phyloP scores from a whole-genome alignment of 1,284 basidiomycete genomes.

The Malassezia slooffiae region DNA sequence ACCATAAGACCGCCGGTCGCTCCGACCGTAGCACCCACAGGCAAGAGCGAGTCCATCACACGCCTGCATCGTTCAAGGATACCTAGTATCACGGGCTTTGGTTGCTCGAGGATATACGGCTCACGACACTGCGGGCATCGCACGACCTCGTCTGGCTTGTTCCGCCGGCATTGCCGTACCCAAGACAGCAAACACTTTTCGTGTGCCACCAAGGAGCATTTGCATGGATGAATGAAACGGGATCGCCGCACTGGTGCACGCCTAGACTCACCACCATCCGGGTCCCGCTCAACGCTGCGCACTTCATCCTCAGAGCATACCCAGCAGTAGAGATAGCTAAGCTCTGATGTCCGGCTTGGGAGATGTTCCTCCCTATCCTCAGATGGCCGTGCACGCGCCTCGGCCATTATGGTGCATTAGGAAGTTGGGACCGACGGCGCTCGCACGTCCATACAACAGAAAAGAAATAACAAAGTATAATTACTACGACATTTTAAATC shows the following conservation, averaged over 20 bases:
- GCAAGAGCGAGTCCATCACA: background rate
- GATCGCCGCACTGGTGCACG: slow-evolving; percentile 1
- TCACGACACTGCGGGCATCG: slow-evolving; percentile 11
- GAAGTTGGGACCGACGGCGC: too few species aligned
- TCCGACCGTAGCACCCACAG: background rate
- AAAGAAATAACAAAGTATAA: too few species aligned
- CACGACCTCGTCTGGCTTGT: slow-evolving; percentile 3
- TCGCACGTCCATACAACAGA: too few species aligned
- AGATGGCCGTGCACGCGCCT: too few species aligned
- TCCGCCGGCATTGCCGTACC: slow-evolving; percentile 8
- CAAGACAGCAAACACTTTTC: slow-evolving; percentile 16
- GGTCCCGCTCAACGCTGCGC: background rate
- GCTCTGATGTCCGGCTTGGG: too few species aligned
- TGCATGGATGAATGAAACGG: slow-evolving; percentile 13
- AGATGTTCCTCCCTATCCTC: too few species aligned
- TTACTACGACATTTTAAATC: slow-evolving; percentile 7
- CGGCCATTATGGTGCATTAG: too few species aligned
- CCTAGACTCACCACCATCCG: too few species aligned
- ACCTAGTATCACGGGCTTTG: background rate
- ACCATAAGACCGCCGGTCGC: slow-evolving; percentile 7
- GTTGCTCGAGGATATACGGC: slow-evolving; percentile 8
- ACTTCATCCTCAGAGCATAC: slow-evolving; percentile 11
- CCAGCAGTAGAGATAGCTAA: slow-evolving; percentile 9
- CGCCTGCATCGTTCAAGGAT: background rate
- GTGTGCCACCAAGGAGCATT: slow-evolving; percentile 13